These are phyloP conservation scores for Coniophora puteana DNA, from an alignment of 1,284 basidiomycete genomes.

Conservation along the genomic window DNA sequence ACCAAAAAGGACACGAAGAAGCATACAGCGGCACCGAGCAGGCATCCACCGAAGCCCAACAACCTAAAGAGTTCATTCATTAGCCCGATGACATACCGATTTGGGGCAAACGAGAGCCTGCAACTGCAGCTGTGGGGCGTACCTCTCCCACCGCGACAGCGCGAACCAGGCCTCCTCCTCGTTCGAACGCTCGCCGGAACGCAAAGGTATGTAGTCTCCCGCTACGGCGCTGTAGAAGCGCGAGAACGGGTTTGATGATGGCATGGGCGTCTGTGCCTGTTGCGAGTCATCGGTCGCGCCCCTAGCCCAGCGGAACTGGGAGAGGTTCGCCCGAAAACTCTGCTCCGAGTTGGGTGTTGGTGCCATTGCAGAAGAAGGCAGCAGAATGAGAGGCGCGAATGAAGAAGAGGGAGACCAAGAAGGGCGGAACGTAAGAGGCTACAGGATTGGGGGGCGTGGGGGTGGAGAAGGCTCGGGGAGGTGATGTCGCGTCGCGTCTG, in stretches of 20 bases:
- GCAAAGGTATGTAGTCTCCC: constrained; percentile 85
- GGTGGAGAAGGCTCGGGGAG: background rate
- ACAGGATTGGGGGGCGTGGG: background rate
- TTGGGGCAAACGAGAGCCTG: background rate
- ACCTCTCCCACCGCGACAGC: constrained; percentile 88
- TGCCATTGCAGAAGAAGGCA: constrained; percentile 14
- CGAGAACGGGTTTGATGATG: constrained; percentile 55
- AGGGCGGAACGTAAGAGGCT: background rate
- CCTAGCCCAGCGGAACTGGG: constrained; percentile 85
- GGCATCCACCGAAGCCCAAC: constrained; percentile 90
- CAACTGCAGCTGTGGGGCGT: constrained; percentile 13
- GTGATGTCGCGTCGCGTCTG: constrained; percentile 11
- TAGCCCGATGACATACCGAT: background rate
- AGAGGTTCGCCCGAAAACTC: constrained; percentile 64
- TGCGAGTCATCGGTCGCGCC: constrained; percentile 73
- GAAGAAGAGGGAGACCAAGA: background rate
- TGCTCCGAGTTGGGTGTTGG: constrained; percentile 51
- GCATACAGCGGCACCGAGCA: constrained; percentile 89
- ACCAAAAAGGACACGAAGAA: constrained; percentile 95
- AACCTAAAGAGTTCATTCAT: constrained; percentile 46
- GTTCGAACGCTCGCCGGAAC: constrained; percentile 79
- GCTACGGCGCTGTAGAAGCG: constrained; percentile 75
- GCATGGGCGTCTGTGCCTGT: constrained; percentile 29
- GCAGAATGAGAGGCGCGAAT: constrained; percentile 8
- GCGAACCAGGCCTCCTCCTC: constrained; percentile 98